Evolutionary conservation across 345 rosid species (phyloP), one percentile per base, ranked within the genome.

Genomic region (Murraya koenigii): DNA sequence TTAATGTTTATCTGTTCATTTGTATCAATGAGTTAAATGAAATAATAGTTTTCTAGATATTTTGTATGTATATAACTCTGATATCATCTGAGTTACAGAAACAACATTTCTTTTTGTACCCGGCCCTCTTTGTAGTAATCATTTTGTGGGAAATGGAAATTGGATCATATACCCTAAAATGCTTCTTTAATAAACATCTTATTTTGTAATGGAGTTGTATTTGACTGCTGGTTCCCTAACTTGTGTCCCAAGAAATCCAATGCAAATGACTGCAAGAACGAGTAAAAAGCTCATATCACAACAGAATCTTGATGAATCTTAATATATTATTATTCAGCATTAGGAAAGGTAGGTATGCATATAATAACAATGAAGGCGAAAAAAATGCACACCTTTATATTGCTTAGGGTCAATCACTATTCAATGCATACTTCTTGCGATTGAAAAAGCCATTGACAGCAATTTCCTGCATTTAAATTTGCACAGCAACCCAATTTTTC

Each of bases 191-290:
- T 41, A 2, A 41, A 13, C 47, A 0, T 41, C 47, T 41, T 10
- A 41, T 9, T 41, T 41, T 41, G 4, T 2, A 10, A 11, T 36
- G 26, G 58, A 72, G 20, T 23, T 35, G 62, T 3, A 33, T 35
- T 5, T 3, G 52, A 14, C 33, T 35, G 32, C 47, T 41, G 47
- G 49, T 19, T 56, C n/a, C 22, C 5, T 4, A 55, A 15, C 20
- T 71, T 55, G 65, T 72, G n/a, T 14, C 52, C 75, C 65, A 55
- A 17, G 63, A 71, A 71, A 33, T 55, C 58, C 44, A 35, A 8
- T 4, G 14, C 75, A 35, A 72, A 35, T 23, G 65, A 56, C 64
- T 55, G 30, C 10, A 66, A 33, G 49, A 66, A 28, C 35, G 28
- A 25, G 32, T 10, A 25, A 60, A 10, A 25, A 61, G 36, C 17